Evolutionary conservation across 73 alveolate species (phyloP).

Genomic region (Blepharisma stoltei): DNA sequence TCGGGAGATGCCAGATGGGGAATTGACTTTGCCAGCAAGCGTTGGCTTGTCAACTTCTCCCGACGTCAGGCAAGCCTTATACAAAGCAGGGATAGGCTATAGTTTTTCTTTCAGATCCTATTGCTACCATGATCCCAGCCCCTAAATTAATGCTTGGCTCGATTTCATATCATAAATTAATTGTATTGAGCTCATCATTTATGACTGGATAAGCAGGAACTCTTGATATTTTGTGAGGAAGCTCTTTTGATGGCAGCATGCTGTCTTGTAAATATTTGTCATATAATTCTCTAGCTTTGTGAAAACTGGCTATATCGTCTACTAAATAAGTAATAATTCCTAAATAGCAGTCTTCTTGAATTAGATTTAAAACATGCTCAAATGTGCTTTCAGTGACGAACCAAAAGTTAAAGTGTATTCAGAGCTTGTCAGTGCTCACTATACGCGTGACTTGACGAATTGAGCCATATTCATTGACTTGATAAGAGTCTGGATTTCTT

Average conservation of each 20-base stretch:
- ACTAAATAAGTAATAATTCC: conserved; percentile 9
- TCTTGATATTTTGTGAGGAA: not conserved
- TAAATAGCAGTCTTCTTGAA: not conserved
- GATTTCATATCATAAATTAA: not conserved
- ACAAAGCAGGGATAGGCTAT: too few species aligned
- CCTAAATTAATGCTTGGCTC: not conserved
- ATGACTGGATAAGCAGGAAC: not conserved
- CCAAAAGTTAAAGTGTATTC: not conserved
- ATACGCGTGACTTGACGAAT: not conserved
- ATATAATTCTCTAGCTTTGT: not conserved
- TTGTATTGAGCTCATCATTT: not conserved
- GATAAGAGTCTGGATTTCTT: not conserved
- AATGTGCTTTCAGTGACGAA: not conserved
- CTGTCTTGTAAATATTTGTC: conserved; percentile 13
- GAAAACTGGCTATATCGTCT: not conserved
- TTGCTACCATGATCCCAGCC: conserved; percentile 2
- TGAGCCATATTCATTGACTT: not conserved
- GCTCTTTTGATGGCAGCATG: not conserved
- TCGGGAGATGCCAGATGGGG: too few species aligned
- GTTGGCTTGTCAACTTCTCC: too few species aligned
- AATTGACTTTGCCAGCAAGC: too few species aligned
- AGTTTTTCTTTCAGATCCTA: conserved; percentile 4
- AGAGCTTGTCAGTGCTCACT: conserved; percentile 14
- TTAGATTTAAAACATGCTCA: not conserved
- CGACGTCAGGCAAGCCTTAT: too few species aligned